Conservation (phyloP, 495 filamentous ascomycete genomes). For the Hypoxylon intermedium region DNA sequence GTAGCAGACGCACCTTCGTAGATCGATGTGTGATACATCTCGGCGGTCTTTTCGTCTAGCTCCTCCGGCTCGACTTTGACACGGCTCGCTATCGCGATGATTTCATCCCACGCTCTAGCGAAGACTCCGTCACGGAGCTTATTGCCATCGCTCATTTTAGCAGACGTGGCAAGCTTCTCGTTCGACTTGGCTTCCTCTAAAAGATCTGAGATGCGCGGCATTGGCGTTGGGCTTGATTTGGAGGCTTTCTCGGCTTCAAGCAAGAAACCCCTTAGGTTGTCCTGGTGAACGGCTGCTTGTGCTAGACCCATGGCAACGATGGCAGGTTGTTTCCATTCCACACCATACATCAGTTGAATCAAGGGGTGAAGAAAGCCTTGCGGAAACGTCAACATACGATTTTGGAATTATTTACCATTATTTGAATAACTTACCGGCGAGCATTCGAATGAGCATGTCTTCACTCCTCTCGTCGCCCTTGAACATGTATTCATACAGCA, state of each 20-base stretch:
- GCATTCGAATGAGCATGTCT: constrained; percentile 65
- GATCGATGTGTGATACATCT: constrained; percentile 75
- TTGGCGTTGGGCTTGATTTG: constrained; percentile 28
- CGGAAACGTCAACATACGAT: constrained; percentile 36
- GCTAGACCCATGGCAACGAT: constrained; percentile 83
- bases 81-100: constrained; percentile 64
- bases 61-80: constrained; percentile 66
- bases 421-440: constrained; percentile 53
- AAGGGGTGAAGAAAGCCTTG: constrained; percentile 77
- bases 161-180: constrained; percentile 59
- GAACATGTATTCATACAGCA: constrained; percentile 72
- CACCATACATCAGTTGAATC: constrained; percentile 83
- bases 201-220: constrained; percentile 63
- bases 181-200: constrained; percentile 64
- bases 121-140: constrained; percentile 74
- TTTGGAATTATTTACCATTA: not conserved
- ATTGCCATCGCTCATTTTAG: constrained; percentile 61
- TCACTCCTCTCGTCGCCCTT: constrained; percentile 65
- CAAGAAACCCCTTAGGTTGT: constrained; percentile 60
- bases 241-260: constrained; percentile 61
- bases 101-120: constrained; percentile 64
- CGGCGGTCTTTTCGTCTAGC: constrained; percentile 70
- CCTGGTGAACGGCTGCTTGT: constrained; percentile 69
- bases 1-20: constrained; percentile 69
- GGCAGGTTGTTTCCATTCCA: constrained; percentile 82